A percentile compares a stretch with the other conserved stretches of the same genome.
Conservation (phyloP, 1,284 basidiomycete genomes). For the Pterulicium gracile region DNA sequence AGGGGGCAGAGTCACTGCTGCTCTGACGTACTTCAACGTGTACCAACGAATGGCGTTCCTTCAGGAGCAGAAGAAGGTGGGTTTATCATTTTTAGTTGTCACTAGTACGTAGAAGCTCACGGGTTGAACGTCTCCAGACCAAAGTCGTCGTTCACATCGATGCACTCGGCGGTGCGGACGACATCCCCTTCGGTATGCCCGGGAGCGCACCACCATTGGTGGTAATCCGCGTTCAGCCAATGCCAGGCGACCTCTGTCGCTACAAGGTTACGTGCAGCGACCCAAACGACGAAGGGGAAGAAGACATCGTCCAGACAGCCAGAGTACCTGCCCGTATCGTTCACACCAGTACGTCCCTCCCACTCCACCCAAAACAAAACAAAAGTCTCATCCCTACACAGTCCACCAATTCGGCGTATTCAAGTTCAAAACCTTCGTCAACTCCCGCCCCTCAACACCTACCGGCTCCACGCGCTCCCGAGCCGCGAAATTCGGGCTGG, state of each 20-base stretch:
- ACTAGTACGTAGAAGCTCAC: slow-evolving; percentile 1
- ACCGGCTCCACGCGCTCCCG: slow-evolving; percentile 53
- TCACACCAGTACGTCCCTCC: slow-evolving; percentile 73
- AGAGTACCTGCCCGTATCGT: slow-evolving; percentile 63
- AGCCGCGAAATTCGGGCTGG: slow-evolving; percentile 74
- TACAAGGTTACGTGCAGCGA: slow-evolving; percentile 66
- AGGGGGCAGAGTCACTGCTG: slow-evolving; percentile 47
- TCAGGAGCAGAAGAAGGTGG: slow-evolving; percentile 66
- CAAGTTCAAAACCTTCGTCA: slow-evolving; percentile 67
- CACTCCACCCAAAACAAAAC: no score
- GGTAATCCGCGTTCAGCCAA: slow-evolving; percentile 65
- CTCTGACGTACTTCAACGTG: slow-evolving; percentile 78
- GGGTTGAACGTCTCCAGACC: slow-evolving; percentile 37
- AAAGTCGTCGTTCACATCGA: slow-evolving; percentile 83
- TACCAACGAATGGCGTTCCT: slow-evolving; percentile 72
- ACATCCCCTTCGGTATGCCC: slow-evolving; percentile 60
- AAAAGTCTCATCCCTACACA: slow-evolving; percentile 22
- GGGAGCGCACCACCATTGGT: slow-evolving; percentile 57
- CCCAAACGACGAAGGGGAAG: slow-evolving; percentile 59
- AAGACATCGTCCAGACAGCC: slow-evolving; percentile 76
- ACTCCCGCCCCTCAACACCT: slow-evolving; percentile 73
- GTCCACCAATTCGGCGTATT: slow-evolving; percentile 83
- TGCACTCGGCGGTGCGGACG: slow-evolving; percentile 59
- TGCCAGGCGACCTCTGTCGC: slow-evolving; percentile 73
- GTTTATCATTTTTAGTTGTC: slow-evolving; percentile 8